Base-by-base conservation (phyloP, 768 basidiomycete genomes). In the Phylloporus sp. region DNA sequence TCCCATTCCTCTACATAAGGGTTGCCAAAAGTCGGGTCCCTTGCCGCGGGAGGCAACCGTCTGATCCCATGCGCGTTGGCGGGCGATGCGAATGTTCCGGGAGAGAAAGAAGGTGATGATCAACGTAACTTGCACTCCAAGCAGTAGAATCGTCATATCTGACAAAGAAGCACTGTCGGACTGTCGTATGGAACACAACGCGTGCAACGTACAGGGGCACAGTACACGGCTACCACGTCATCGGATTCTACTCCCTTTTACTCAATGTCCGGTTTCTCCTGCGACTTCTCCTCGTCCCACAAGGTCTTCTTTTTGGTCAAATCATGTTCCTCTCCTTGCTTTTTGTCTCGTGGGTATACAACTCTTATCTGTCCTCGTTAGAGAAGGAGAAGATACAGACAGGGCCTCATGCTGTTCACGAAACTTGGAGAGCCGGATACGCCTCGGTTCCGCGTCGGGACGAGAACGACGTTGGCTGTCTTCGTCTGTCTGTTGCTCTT, bases 1-100 rank as follows among this genome's bases (percentile, higher is more conserved):
- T 83, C 77, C 87, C 86, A 89, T 67, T 92, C 91, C 62, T 94
- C 86, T 0, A 88, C 80, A 54, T 91, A 91, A 0, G n/a, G 83
- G 81, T 52, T 78, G 75, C 91, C 91, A 97, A 72, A 95, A 95
- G 9, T 88, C 83, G 0, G 77, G 72, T 0, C 85, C 83, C 59
- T 95, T 95, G 12, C 86, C 86, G 2, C 93, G 81, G 5, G 91
- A 95, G 6, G 77, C 71, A 26, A 95, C 82, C 0, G 92, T 95
- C 63, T 94, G 86, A 18, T 80, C 84, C 80, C 84, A 91, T 11
- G 81, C 91, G 11, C 87, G 79, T 47, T 81, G 80, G 2, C 86
- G 80, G 0, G 92, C 90, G 39, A 93, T 79, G 24, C 82, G 80
- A 41, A 95, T 83, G 68, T 95, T 95, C 41, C 82, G 82, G 26